Evolutionary conservation across 179 eudicot species (phyloP).

Genomic region (Actinidia polygama): DNA sequence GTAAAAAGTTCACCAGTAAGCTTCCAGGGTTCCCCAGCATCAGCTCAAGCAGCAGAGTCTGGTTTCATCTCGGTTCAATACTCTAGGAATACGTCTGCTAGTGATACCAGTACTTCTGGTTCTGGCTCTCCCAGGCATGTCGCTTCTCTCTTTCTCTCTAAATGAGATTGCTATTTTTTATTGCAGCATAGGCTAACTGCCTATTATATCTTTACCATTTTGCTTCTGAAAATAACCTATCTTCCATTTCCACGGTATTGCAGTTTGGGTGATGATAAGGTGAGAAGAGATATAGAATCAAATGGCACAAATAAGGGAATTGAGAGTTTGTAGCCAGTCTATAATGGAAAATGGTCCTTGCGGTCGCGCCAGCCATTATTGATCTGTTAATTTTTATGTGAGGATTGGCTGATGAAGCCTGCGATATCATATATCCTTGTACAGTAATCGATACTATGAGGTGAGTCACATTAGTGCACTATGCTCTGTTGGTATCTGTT

Average conservation of each 20-base stretch:
- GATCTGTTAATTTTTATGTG: neutral
- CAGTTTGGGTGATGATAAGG: neutral
- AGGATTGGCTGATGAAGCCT: neutral
- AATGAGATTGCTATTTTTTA: neutral
- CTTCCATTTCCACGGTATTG: neutral
- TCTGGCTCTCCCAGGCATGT: neutral
- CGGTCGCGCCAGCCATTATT: neutral
- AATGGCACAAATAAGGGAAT: neutral
- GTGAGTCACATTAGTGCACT: neutral
- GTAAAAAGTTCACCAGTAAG: neutral
- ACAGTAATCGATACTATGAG: neutral
- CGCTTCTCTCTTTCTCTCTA: neutral
- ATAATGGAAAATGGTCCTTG: neutral
- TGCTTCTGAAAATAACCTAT: neutral
- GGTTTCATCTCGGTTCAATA: neutral
- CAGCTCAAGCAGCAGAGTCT: neutral
- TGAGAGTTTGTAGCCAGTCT: neutral
- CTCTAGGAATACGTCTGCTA: slow-evolving; percentile 1
- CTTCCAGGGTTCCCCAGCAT: slow-evolving; percentile 9
- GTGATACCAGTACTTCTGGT: neutral
- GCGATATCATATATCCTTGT: neutral
- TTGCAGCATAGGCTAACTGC: neutral
- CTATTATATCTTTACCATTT: neutral
- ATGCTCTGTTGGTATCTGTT: slow-evolving; percentile 4
- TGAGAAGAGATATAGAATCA: slow-evolving; percentile 11